phyloP scores from a whole-genome alignment of 805 yeast genomes.

The Candida parachauliodes region DNA sequence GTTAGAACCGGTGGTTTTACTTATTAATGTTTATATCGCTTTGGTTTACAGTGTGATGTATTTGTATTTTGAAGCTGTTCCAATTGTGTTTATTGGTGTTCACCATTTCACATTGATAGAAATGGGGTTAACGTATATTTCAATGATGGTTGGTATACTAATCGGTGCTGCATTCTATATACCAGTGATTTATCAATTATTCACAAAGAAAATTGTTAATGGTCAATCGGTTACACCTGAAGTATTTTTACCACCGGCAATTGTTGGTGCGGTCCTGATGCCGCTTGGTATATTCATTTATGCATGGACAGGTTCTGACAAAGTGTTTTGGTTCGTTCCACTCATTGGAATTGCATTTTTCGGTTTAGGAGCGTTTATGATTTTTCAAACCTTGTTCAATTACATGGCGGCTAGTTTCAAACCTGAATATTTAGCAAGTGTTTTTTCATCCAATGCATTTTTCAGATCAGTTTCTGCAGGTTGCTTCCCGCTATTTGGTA shows the following conservation, averaged over 20 bases:
- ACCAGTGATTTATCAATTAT: conserved; percentile 19
- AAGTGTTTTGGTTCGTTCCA: conserved; percentile 49
- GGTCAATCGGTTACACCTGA: conserved; percentile 29
- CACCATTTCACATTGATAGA: conserved; percentile 47
- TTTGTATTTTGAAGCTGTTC: conserved; percentile 60
- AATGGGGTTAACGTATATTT: conserved; percentile 45
- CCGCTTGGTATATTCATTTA: conserved; percentile 44
- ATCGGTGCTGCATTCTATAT: conserved; percentile 35
- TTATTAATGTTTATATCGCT: conserved; percentile 50
- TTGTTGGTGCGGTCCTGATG: conserved; percentile 30
- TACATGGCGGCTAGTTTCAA: conserved; percentile 46
- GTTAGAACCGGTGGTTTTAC: conserved; percentile 51
- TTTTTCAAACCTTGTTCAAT: conserved; percentile 51
- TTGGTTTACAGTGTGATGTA: conserved; percentile 50
- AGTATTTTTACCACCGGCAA: conserved; percentile 34
- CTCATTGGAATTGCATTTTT: conserved; percentile 41
- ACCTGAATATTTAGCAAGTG: conserved; percentile 45
- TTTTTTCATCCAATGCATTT: conserved; percentile 55
- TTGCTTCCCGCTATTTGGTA: conserved; percentile 65
- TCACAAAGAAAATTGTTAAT: conserved; percentile 19
- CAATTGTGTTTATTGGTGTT: conserved; percentile 45
- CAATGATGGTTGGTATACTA: conserved; percentile 45
- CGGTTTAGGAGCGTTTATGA: conserved; percentile 35
- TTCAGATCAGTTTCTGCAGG: conserved; percentile 44
- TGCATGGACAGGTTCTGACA: conserved; percentile 45